Conservation (phyloP, 768 basidiomycete genomes). For the Kondoa malvinella region DNA sequence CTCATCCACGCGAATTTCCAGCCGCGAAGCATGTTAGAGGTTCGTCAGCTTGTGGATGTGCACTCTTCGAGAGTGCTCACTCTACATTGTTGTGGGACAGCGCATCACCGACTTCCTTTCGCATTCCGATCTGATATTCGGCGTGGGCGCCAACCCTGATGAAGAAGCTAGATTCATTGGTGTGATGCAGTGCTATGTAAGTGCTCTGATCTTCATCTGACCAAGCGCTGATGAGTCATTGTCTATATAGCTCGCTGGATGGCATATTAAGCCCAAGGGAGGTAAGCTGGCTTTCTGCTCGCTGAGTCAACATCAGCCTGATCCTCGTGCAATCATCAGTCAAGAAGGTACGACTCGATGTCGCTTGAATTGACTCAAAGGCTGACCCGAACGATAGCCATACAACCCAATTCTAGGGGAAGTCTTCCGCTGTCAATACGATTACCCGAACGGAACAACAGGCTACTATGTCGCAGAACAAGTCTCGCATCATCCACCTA, state of each 20-base stretch:
- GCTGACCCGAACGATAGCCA: too few relatives aligned
- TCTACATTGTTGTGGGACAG: too few relatives aligned
- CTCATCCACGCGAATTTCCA: too few relatives aligned
- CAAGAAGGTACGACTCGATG: too few relatives aligned
- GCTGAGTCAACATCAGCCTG: neutral
- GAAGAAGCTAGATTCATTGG: conserved; percentile 79
- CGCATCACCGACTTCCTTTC: conserved; percentile 99
- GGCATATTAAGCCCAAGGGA: conserved; percentile 98
- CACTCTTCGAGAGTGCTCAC: too few relatives aligned
- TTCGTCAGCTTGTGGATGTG: too few relatives aligned
- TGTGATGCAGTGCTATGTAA: conserved; percentile 66
- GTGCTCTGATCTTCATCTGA: neutral
- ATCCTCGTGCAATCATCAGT: conserved; percentile 31
- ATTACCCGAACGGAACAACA: conserved; percentile 75
- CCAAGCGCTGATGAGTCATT: neutral
- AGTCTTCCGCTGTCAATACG: conserved; percentile 90
- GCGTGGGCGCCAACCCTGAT: conserved; percentile 61
- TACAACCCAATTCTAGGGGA: conserved; percentile 97
- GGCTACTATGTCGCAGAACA: conserved; percentile 96
- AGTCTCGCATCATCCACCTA: conserved; percentile 88
- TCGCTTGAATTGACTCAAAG: too few relatives aligned
- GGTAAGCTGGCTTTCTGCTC: neutral
- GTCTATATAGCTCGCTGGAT: conserved; percentile 57
- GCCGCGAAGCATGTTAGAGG: conserved; percentile 84
- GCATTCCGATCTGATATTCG: conserved; percentile 92